Conservation (phyloP, 2,329 filamentous ascomycete species). For the Cladorrhinum sp. region DNA sequence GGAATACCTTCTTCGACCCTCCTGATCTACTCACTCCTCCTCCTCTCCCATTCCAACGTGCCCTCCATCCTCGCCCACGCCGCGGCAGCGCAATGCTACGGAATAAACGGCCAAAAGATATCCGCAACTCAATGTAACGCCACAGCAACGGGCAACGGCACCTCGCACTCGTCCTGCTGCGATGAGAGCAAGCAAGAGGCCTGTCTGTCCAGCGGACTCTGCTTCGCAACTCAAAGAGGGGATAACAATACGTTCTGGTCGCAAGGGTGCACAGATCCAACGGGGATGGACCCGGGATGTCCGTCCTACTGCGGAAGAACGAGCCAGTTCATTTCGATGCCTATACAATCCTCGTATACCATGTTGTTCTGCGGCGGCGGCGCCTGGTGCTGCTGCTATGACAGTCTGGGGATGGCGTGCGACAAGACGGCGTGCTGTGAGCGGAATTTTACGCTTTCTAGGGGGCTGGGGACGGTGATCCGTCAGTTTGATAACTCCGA, state of each 20-base stretch:
- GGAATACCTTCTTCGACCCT: background rate
- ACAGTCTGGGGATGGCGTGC: slow-evolving; percentile 22
- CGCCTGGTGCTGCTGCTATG: slow-evolving; percentile 25
- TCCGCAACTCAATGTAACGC: slow-evolving; percentile 17
- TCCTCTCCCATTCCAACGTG: background rate
- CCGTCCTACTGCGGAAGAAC: slow-evolving; percentile 23
- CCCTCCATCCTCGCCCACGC: slow-evolving; percentile 3
- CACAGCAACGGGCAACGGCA: slow-evolving; percentile 15
- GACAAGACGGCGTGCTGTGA: slow-evolving; percentile 21
- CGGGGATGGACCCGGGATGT: slow-evolving; percentile 23
- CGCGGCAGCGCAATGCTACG: slow-evolving; percentile 24
- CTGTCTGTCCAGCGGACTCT: slow-evolving; percentile 24
- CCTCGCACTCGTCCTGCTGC: slow-evolving; percentile 23
- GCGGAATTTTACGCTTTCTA: slow-evolving; percentile 21
- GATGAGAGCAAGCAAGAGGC: slow-evolving; percentile 24
- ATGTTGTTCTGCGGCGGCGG: slow-evolving; percentile 19
- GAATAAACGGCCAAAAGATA: slow-evolving; percentile 23
- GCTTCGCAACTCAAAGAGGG: slow-evolving; percentile 19
- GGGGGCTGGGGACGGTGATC: slow-evolving; percentile 19
- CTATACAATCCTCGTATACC: slow-evolving; percentile 21
- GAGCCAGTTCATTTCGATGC: slow-evolving; percentile 20
- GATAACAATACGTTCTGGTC: slow-evolving; percentile 25
- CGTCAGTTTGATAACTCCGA: slow-evolving; percentile 18
- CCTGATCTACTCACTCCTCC: background rate
- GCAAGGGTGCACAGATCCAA: slow-evolving; percentile 24